phyloP scores from a whole-genome alignment of 331 rosid species.

The Telfairia occidentalis region DNA sequence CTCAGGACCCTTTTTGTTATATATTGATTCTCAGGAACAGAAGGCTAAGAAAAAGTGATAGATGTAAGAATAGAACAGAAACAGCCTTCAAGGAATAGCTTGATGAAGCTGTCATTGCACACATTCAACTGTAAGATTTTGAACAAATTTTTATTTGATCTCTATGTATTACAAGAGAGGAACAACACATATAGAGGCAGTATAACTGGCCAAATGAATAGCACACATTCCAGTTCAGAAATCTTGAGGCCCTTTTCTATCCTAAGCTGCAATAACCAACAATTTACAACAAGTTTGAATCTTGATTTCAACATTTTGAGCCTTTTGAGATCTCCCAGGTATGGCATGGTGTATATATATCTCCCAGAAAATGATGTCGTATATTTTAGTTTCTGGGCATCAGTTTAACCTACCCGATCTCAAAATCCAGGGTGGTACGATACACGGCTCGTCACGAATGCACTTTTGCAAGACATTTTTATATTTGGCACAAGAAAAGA shows the following conservation, averaged over 20 bases:
- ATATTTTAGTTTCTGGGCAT: conserved; percentile 1
- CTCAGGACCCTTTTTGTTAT: not conserved
- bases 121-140: not conserved
- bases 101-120: not conserved
- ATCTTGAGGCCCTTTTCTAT: conserved; percentile 5
- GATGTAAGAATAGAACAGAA: not conserved
- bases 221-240: conserved; percentile 4
- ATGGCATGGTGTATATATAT: not conserved
- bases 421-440: not conserved
- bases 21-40: not conserved
- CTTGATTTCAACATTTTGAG: conserved; percentile 1
- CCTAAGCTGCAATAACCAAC: not conserved
- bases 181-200: conserved; percentile 2
- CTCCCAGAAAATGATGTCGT: not conserved
- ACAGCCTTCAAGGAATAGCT: not conserved
- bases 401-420: not conserved
- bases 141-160: conserved; percentile 7
- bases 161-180: conserved; percentile 13
- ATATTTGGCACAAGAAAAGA: not conserved
- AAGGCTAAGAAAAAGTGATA: not conserved
- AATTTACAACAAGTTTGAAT: not conserved
- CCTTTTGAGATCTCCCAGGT: not conserved
- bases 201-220: not conserved
- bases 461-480: not conserved
- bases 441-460: not conserved